Conservation (phyloP, 495 filamentous ascomycete species). For the Aspergillus campestris region DNA sequence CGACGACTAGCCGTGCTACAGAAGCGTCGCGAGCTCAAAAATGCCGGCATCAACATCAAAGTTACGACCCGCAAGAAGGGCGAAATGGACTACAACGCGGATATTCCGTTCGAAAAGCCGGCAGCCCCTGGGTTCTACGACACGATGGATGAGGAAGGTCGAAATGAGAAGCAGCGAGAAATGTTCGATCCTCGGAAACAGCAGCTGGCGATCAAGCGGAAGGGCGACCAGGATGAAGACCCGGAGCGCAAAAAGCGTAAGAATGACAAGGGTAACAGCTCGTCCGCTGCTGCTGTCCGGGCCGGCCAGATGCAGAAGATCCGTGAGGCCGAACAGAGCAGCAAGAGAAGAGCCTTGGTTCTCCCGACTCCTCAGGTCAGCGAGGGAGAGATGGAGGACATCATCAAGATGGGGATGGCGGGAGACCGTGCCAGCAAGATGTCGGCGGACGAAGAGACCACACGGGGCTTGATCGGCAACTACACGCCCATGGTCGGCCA, state of each 20-base stretch:
- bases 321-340: slow-evolving; percentile 91
- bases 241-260: slow-evolving; percentile 78
- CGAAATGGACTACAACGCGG: slow-evolving; percentile 99
- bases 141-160: slow-evolving; percentile 66
- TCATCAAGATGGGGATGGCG: slow-evolving; percentile 97
- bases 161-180: slow-evolving; percentile 81
- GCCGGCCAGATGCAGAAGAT: slow-evolving; percentile 95
- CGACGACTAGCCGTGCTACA: slow-evolving; percentile 81
- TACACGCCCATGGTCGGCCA: slow-evolving; percentile 72
- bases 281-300: slow-evolving; percentile 81
- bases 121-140: slow-evolving; percentile 90
- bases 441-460: slow-evolving; percentile 74
- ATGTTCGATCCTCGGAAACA: slow-evolving; percentile 92
- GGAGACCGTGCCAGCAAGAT: slow-evolving; percentile 77
- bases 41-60: slow-evolving; percentile 97
- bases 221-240: slow-evolving; percentile 80
- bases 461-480: slow-evolving; percentile 75
- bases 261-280: slow-evolving; percentile 68
- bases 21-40: slow-evolving; percentile 93
- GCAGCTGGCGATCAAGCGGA: slow-evolving; percentile 90
- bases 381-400: slow-evolving; percentile 89
- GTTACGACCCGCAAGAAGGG: slow-evolving; percentile 86
- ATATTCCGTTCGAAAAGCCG: slow-evolving; percentile 94
- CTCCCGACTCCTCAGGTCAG: slow-evolving; percentile 85
- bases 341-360: slow-evolving; percentile 71